Percentiles rank a stretch among this genome's conserved stretches.
Conservation (phyloP, 805 yeast genomes). For the Sugiyamaella americana region DNA sequence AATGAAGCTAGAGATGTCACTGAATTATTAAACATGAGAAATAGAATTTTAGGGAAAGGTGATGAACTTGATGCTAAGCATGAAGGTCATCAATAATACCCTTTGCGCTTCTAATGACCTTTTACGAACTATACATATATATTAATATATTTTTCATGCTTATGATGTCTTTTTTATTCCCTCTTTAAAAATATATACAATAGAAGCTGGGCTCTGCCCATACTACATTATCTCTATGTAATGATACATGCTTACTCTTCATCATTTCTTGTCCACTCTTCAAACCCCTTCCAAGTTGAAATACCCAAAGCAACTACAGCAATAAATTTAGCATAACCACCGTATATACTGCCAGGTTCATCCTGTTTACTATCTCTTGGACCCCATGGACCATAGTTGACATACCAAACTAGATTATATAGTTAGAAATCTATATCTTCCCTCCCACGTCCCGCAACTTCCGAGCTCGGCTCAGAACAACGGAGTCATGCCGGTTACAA, state of each 20-base stretch:
- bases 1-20: conserved; percentile 34
- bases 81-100: too few species aligned
- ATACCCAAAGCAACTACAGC: conserved; percentile 21
- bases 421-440: background rate
- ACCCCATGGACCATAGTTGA: conserved; percentile 34
- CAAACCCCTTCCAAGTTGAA: conserved; percentile 2
- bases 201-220: too few species aligned
- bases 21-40: conserved; percentile 24
- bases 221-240: too few species aligned
- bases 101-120: too few species aligned
- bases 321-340: conserved; percentile 21
- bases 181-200: too few species aligned
- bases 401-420: conserved; percentile 20
- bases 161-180: too few species aligned
- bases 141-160: too few species aligned
- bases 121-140: too few species aligned
- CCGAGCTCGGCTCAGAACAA: background rate
- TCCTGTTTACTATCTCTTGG: conserved; percentile 24
- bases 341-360: conserved; percentile 23
- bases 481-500: background rate
- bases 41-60: conserved; percentile 16
- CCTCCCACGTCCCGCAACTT: background rate
- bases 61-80: background rate
- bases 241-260: too few species aligned
- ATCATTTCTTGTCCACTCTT: background rate